phyloP scores from a whole-genome alignment of 805 yeast genomes.

The Schizosaccharomyces octosporus region DNA sequence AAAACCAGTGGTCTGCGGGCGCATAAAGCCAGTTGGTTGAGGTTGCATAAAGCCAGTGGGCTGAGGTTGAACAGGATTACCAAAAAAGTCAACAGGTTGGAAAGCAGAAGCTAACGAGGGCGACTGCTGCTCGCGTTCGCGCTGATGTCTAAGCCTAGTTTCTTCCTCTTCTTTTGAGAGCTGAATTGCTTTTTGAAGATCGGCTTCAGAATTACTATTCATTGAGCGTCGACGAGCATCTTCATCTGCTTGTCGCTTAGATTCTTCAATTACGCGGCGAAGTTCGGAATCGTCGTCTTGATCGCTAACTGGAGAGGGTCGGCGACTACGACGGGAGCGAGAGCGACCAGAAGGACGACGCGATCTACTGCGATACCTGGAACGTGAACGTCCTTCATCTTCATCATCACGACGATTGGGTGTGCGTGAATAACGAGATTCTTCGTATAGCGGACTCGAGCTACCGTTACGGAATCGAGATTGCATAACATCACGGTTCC shows the following conservation, averaged over 20 bases:
- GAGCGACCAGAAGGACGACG: conserved; percentile 1
- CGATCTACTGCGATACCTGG: background rate
- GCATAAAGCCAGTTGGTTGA: conserved; percentile 5
- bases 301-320: background rate
- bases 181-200: conserved; percentile 41
- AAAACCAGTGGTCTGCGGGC: conserved; percentile 3
- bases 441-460: background rate
- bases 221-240: conserved; percentile 36
- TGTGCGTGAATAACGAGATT: conserved; percentile 2
- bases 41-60: conserved; percentile 6
- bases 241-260: conserved; percentile 59
- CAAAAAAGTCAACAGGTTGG: conserved; percentile 30
- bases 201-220: conserved; percentile 24
- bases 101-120: conserved; percentile 7
- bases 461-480: conserved; percentile 1
- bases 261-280: conserved; percentile 56
- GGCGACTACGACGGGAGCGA: background rate
- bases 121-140: background rate
- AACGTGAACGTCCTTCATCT: background rate
- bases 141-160: conserved; percentile 15
- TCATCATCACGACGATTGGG: conserved; percentile 1
- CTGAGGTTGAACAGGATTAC: conserved; percentile 30
- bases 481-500: background rate
- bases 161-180: conserved; percentile 45
- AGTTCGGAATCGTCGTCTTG: conserved; percentile 39